Evolutionary conservation across 305 asterid species (phyloP), one percentile per base, ranked within the genome.

Genomic region (Fraxinus latifolia): DNA sequence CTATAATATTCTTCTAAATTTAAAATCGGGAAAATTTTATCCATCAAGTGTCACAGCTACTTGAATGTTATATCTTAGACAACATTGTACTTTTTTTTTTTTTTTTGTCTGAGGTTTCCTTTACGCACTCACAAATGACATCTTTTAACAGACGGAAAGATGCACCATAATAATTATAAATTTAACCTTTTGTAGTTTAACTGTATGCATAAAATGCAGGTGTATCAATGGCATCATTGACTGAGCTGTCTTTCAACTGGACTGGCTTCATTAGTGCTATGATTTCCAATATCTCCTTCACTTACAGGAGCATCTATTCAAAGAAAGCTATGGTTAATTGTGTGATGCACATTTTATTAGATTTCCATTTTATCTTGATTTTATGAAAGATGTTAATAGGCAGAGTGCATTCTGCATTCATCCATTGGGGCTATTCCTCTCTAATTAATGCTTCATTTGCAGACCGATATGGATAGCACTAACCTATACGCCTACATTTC

Each of bases 191-290:
- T 79, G 77, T 42, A 75, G 81, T 72, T 80, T 78, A 81, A 87
- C 76, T 14, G 65, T 36, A 36, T 12, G 19, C 60, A 80, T 71
- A 74, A 55, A 86, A 39, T 86, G 89, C 89, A 96, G 99, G 99
- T 92, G 99, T 96, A 84, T 93, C 99, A 5, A 93, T 96, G 98
- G 99, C 99, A 81, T 96, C 98, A 73, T 76, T 96, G 86, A 96
- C 98, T n/a, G 99, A 96, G 86, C 86, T 96, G 79, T 96, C 99
- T 19, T 96, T 96, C 95, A 96, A 96, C 91, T 96, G 99, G 99
- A 8, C 55, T 55, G 98, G 99, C 21, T 96, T 96, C 86, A 84
- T 83, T 79, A 96, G 98, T 81, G 99, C 99, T 19, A 96, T 96
- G 99, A 96, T 96, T 85, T 96, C 99, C 81, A 96, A 96, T 87